These are phyloP conservation scores for Fusarium sp. DNA, from an alignment of 2,329 filamentous ascomycete genomes.

Conservation along the genomic window DNA sequence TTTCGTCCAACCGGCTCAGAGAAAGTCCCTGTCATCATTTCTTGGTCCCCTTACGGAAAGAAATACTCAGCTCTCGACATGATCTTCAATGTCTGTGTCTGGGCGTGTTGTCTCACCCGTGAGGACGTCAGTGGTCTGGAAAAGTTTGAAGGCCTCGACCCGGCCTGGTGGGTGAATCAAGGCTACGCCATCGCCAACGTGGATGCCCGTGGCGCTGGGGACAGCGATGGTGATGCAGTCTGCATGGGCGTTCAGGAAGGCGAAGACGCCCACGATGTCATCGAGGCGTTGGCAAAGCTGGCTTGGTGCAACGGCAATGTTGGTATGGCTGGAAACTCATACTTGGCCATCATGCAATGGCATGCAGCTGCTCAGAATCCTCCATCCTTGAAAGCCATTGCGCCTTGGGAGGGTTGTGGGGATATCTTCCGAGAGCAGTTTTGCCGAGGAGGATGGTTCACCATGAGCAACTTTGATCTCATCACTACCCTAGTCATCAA, in stretches of 20 bases:
- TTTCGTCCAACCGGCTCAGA: slow-evolving; percentile 12
- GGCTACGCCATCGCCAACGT: slow-evolving; percentile 23
- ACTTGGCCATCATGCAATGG: slow-evolving; percentile 46
- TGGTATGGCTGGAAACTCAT: slow-evolving; percentile 53
- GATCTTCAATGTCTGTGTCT: slow-evolving; percentile 40
- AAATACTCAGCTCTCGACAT: slow-evolving; percentile 41
- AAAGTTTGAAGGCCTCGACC: slow-evolving; percentile 29
- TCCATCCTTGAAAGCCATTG: slow-evolving; percentile 35
- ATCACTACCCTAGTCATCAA: slow-evolving; percentile 18
- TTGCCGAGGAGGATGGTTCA: slow-evolving; percentile 30
- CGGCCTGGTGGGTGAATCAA: slow-evolving; percentile 20
- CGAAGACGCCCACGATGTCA: slow-evolving; percentile 43
- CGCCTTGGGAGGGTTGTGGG: slow-evolving; percentile 30
- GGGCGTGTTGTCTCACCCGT: slow-evolving; percentile 32
- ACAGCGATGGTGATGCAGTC: slow-evolving; percentile 19
- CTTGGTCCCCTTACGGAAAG: slow-evolving; percentile 44
- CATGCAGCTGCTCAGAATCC: slow-evolving; percentile 33
- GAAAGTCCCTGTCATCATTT: slow-evolving; percentile 34
- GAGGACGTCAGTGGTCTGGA: slow-evolving; percentile 26
- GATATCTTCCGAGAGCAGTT: slow-evolving; percentile 35
- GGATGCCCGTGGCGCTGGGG: slow-evolving; percentile 10
- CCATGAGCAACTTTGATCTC: slow-evolving; percentile 26
- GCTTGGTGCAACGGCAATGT: slow-evolving; percentile 52
- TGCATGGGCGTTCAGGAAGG: slow-evolving; percentile 37
- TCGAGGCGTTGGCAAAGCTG: slow-evolving; percentile 49